Percentiles rank a stretch among this genome's conserved stretches.
Evolutionary conservation across 768 basidiomycete species (phyloP).

Genomic region (Boletus fagicola): DNA sequence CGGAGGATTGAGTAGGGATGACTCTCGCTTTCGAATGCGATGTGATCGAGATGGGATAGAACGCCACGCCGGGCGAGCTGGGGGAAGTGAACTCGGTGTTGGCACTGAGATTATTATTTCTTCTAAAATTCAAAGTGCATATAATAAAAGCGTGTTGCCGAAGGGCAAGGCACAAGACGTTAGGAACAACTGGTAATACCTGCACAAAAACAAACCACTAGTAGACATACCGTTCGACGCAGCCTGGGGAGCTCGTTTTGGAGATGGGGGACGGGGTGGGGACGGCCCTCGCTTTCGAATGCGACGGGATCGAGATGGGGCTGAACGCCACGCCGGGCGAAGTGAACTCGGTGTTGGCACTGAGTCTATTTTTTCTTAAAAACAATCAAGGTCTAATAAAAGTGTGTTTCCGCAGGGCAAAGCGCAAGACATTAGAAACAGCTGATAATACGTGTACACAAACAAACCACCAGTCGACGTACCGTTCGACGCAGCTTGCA

Average conservation of each 20-base stretch:
- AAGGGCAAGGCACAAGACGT: background rate
- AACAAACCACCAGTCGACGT: background rate
- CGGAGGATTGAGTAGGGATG: background rate
- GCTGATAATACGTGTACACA: background rate
- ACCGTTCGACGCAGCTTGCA: background rate
- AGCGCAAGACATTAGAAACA: background rate
- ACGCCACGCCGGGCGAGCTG: background rate
- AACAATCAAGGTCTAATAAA: background rate
- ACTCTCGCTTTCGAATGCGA: no score
- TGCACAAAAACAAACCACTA: background rate
- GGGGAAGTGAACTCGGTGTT: background rate
- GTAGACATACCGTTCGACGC: background rate
- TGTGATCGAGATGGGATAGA: background rate
- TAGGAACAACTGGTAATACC: background rate
- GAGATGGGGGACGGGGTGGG: background rate
- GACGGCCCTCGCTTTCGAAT: no score
- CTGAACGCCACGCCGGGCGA: background rate
- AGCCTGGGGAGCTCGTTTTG: no score
- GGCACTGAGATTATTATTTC: no score
- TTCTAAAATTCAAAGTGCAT: no score
- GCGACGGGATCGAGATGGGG: background rate
- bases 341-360: background rate
- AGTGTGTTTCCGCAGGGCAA: background rate
- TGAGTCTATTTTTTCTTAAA: no score
- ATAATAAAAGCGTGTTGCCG: background rate